A percentile compares a stretch with the other conserved stretches of the same genome.
phyloP scores from a whole-genome alignment of 257 asterid species.

The Nicotiana benthamiana region DNA sequence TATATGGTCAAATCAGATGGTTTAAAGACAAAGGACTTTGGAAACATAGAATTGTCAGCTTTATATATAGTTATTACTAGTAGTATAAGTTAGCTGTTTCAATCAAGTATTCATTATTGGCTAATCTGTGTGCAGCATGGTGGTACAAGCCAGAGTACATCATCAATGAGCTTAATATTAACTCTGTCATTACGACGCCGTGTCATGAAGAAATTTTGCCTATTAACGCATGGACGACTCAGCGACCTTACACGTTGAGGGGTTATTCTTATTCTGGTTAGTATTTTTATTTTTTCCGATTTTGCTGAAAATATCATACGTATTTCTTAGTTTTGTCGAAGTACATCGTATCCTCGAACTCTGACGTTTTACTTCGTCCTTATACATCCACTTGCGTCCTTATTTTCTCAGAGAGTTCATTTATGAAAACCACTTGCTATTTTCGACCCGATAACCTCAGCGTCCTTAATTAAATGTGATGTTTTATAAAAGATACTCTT shows the following conservation, averaged over 20 bases:
- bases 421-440: too few species aligned
- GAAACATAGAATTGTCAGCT: neutral
- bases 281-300: neutral
- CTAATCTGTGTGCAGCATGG: slow-evolving; percentile 49
- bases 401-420: too few species aligned
- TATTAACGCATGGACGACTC: slow-evolving; percentile 79
- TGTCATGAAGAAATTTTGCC: slow-evolving; percentile 86
- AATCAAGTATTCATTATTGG: neutral
- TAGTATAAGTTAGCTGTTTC: neutral
- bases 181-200: slow-evolving; percentile 91
- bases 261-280: slow-evolving; percentile 92
- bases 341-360: slow-evolving; percentile 1
- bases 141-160: slow-evolving; percentile 88
- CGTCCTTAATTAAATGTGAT: too few species aligned
- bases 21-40: neutral
- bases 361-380: neutral
- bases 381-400: neutral
- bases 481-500: too few species aligned
- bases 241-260: slow-evolving; percentile 69
- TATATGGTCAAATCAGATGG: neutral
- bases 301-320: neutral
- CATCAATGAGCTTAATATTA: slow-evolving; percentile 84
- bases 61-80: too few species aligned
- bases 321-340: neutral
- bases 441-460: too few species aligned